These are phyloP conservation scores for Pseudocercospora pini-densiflorae DNA, from an alignment of 2,329 filamentous ascomycete species.

Conservation along the genomic window DNA sequence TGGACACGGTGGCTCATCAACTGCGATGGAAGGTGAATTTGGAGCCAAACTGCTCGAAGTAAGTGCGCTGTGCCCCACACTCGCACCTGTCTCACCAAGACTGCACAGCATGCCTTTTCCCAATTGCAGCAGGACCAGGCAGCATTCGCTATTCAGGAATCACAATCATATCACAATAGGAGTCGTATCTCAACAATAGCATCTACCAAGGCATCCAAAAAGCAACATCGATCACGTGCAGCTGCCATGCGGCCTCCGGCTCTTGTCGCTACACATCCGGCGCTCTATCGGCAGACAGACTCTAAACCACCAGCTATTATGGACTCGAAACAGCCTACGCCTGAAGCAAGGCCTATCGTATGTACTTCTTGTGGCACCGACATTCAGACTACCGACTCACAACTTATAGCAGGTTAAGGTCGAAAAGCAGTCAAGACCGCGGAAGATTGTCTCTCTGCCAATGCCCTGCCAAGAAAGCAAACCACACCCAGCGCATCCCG, in stretches of 20 bases:
- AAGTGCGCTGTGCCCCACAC: slow-evolving; percentile 16
- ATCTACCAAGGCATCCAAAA: neutral
- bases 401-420: neutral
- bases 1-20: neutral
- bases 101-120: slow-evolving; percentile 21
- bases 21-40: neutral
- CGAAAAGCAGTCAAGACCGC: neutral
- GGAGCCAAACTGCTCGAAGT: slow-evolving; percentile 22
- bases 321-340: slow-evolving; percentile 2
- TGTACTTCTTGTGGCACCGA: neutral
- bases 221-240: slow-evolving; percentile 16
- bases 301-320: neutral
- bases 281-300: slow-evolving; percentile 17
- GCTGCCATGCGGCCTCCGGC: neutral
- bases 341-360: neutral
- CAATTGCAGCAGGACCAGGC: slow-evolving; percentile 20
- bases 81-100: slow-evolving; percentile 20
- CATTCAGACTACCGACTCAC: neutral
- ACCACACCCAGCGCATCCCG: neutral
- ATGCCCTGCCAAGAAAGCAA: neutral
- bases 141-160: slow-evolving; percentile 8
- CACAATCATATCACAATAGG: slow-evolving; percentile 5
- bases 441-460: neutral
- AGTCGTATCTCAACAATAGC: slow-evolving; percentile 7
- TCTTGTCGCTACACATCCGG: slow-evolving; percentile 21